Base-by-base conservation (phyloP, 2,329 filamentous ascomycete species). In the Aspergillus sp. region DNA sequence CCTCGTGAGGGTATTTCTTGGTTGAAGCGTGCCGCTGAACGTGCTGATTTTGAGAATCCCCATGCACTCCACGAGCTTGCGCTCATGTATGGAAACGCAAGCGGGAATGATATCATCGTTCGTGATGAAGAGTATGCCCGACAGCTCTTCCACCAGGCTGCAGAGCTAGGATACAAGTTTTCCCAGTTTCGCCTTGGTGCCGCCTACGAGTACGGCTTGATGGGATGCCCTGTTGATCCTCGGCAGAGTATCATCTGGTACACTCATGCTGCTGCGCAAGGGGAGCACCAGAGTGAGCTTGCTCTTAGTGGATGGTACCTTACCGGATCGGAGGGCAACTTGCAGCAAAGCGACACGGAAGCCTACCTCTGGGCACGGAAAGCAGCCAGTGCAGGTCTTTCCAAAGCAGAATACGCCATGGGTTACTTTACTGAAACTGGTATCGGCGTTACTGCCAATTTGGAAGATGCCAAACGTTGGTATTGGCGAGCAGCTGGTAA, bases 361-460 rank as follows among this genome's bases (percentile, higher is more conserved):
- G 93, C 93, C 1, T 98, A 96, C 64, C 78, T 98, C 2, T 98
- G 93, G 93, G 91, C 93, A 8, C 78, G 91, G 19, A 97, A 96
- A 68, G 91, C 93, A 2, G 93, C 93, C 0, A 81, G 84, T 51
- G 86, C 89, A 4, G 90, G 91, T 3, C 70, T 96, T 32, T 83
- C 89, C 6, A 98, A 97, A 73, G 93, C 93, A 0, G 88, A 97
- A 70, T 97, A 96, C 69, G 93, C 91, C 0, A 95, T 98, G 86
- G 93, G 93, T 0, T 96, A 97, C 69, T 96, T 95, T 62, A 94
- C 88, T 1, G 93, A 98, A 68, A 85, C 93, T 39, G 93, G 93
- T 9, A 97, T 98, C 56, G 93, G 93, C 28, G 83, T 88, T 51
- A 76, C 85, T 11, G 82, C 86, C 7, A 94, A 91, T 64, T 59